phyloP scores from a whole-genome alignment of 139 green algal genomes.

The Haematococcus lacustris region DNA sequence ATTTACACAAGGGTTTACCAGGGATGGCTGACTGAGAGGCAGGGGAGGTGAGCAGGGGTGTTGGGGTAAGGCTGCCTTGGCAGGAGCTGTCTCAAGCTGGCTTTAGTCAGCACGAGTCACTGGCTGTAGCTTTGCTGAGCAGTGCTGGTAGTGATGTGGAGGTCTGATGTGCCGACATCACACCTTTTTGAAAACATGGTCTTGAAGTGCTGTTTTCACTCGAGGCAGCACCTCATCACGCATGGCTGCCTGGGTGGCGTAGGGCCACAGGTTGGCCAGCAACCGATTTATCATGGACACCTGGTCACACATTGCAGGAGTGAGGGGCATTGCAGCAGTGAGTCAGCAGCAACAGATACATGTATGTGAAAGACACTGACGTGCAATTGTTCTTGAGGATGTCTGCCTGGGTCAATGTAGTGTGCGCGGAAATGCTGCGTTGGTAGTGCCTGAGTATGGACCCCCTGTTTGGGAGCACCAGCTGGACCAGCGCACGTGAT shows the following conservation, averaged over 20 bases:
- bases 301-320: too few relatives aligned
- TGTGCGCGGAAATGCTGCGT: too few relatives aligned
- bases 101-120: conserved; percentile 35
- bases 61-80: conserved; percentile 7
- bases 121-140: neutral
- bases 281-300: conserved; percentile 51
- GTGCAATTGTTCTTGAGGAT: too few relatives aligned
- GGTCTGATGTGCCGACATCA: neutral
- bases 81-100: conserved; percentile 35
- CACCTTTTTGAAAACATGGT: conserved; percentile 23
- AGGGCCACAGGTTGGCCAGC: conserved; percentile 46
- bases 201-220: conserved; percentile 21
- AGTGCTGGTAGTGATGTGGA: neutral
- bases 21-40: neutral
- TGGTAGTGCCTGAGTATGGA: too few relatives aligned
- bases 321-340: too few relatives aligned
- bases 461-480: too few relatives aligned
- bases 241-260: conserved; percentile 46
- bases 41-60: neutral
- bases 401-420: too few relatives aligned
- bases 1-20: neutral
- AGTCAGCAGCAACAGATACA: too few relatives aligned
- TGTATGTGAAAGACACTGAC: too few relatives aligned
- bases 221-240: conserved; percentile 23
- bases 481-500: too few relatives aligned